phyloP scores from a whole-genome alignment of 768 basidiomycete species.

The Rhodotorula paludigena region DNA sequence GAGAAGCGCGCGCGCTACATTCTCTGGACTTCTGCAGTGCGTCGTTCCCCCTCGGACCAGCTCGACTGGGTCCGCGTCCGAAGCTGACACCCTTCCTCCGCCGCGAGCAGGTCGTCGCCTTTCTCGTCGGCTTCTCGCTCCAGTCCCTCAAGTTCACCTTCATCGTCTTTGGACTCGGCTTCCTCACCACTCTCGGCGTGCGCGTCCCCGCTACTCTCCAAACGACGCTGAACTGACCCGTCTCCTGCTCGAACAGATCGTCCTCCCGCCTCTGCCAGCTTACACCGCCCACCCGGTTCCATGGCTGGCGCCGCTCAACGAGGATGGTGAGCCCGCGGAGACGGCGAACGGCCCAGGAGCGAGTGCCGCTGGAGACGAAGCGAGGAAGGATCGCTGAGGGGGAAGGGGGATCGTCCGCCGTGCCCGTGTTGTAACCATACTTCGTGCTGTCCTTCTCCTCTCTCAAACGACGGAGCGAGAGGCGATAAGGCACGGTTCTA shows the following conservation, averaged over 20 bases:
- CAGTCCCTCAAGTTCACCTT: conserved; percentile 12
- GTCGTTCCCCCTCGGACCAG: not conserved
- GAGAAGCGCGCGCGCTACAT: conserved; percentile 1
- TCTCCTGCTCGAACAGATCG: not conserved
- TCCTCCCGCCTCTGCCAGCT: conserved; percentile 15
- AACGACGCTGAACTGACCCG: not conserved
- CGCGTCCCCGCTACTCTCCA: not conserved
- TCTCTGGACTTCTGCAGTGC: conserved; percentile 19
- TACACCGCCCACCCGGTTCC: conserved; percentile 27
- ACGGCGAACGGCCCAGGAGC: rapidly evolving
- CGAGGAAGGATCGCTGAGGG: not conserved
- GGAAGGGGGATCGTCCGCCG: not conserved
- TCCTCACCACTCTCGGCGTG: conserved; percentile 5
- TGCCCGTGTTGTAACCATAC: not conserved
- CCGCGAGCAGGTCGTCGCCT: conserved; percentile 10
- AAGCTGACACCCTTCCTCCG: not conserved
- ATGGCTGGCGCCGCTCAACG: conserved; percentile 20
- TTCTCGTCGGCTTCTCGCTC: conserved; percentile 11
- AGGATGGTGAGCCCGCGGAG: conserved; percentile 7
- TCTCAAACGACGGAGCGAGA: not conserved
- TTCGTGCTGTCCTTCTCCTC: not conserved
- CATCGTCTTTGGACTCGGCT: not conserved
- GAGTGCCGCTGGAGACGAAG: not conserved
- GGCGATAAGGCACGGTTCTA: not conserved
- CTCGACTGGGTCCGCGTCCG: not conserved